phyloP scores from a whole-genome alignment of 306 rosid species.

The Boehmeria nivea region DNA sequence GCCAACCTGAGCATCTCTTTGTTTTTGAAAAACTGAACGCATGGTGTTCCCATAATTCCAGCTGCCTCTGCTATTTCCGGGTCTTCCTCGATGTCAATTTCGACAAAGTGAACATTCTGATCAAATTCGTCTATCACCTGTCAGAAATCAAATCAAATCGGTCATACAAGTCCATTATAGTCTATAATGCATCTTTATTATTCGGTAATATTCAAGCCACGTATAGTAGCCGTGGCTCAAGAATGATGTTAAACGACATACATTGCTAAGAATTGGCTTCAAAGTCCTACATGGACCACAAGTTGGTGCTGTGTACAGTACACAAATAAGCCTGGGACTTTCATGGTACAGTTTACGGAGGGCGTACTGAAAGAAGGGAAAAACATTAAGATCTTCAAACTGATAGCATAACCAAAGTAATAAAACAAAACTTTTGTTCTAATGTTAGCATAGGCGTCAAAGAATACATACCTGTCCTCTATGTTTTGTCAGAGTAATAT shows the following conservation, averaged over 20 bases:
- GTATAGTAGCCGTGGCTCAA: no score
- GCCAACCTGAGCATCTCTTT: slow-evolving; percentile 79
- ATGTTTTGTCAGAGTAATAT: slow-evolving; percentile 80
- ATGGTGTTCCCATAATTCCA: slow-evolving; percentile 97
- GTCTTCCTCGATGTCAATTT: slow-evolving; percentile 97
- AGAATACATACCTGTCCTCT: slow-evolving; percentile 62
- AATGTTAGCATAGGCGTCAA: no score
- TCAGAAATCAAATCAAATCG: slow-evolving; percentile 15
- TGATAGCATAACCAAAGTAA: neutral
- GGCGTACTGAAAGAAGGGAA: slow-evolving; percentile 55
- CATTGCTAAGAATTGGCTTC: slow-evolving; percentile 95
- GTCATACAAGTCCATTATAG: no score
- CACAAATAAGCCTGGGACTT: slow-evolving; percentile 91
- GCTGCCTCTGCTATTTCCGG: slow-evolving; percentile 96
- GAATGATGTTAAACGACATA: slow-evolving; percentile 20
- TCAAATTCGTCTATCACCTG: slow-evolving; percentile 92
- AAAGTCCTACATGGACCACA: slow-evolving; percentile 96
- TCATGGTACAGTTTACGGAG: slow-evolving; percentile 93
- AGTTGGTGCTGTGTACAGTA: slow-evolving; percentile 76
- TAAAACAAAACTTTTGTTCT: neutral
- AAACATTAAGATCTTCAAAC: neutral
- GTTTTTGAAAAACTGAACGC: slow-evolving; percentile 90
- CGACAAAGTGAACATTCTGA: slow-evolving; percentile 82
- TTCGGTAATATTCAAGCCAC: no score
- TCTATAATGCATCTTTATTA: no score